These are phyloP conservation scores for Irpex sp. DNA, from an alignment of 1,284 basidiomycete species.

Conservation along the genomic window DNA sequence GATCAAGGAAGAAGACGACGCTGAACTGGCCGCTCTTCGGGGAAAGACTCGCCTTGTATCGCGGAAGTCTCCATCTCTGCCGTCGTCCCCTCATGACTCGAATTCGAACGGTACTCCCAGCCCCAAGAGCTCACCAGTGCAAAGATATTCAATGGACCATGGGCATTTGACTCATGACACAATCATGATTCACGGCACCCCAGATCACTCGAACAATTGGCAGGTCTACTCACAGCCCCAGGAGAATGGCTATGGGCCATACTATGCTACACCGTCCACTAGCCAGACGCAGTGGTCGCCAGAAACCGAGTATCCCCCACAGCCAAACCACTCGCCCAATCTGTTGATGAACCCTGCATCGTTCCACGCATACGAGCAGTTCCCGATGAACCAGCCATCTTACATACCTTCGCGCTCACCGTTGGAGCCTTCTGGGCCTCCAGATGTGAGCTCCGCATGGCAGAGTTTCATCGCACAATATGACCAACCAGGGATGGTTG, in stretches of 20 bases:
- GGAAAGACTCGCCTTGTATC: conserved; percentile 60
- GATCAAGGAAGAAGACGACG: conserved; percentile 52
- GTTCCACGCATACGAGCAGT: conserved; percentile 12
- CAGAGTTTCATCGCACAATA: conserved; percentile 25
- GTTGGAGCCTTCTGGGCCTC: conserved; percentile 17
- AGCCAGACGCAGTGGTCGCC: conserved; percentile 10
- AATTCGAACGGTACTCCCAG: conserved; percentile 13
- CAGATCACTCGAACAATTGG: conserved; percentile 18
- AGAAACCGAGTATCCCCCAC: conserved; percentile 9
- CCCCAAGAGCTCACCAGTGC: conserved; percentile 9
- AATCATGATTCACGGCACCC: neutral
- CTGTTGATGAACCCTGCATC: conserved; percentile 8
- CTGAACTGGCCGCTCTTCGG: conserved; percentile 51
- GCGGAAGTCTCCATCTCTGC: conserved; percentile 47
- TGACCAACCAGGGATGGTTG: conserved; percentile 11
- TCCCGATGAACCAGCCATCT: conserved; percentile 5
- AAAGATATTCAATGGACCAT: conserved; percentile 4
- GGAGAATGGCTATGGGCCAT: conserved; percentile 6
- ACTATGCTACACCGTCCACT: conserved; percentile 1
- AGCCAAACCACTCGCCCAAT: conserved; percentile 1
- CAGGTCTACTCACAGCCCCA: conserved; percentile 7
- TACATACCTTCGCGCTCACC: conserved; percentile 20
- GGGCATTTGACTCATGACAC: neutral
- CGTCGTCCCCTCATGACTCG: conserved; percentile 32
- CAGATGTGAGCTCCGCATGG: conserved; percentile 28